Conservation (phyloP, 305 asterid species). For the Rubia tinctorum region DNA sequence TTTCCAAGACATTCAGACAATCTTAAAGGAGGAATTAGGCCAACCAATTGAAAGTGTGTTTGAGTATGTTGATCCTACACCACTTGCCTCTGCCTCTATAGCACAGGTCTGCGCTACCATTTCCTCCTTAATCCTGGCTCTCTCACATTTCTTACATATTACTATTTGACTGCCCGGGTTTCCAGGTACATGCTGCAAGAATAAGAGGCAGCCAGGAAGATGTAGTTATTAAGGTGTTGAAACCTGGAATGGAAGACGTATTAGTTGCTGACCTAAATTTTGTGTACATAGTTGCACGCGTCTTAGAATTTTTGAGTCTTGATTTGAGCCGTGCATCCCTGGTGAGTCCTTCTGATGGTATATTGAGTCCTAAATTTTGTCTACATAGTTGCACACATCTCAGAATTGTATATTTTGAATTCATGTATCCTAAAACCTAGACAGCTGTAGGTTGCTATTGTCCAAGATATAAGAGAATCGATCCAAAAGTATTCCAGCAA, state of each 20-base stretch:
- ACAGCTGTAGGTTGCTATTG: slow-evolving; percentile 73
- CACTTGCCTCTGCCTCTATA: slow-evolving; percentile 94
- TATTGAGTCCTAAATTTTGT: background rate
- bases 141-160: slow-evolving; percentile 4
- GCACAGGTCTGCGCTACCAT: slow-evolving; percentile 65
- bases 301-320: slow-evolving; percentile 94
- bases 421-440: background rate
- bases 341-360: slow-evolving; percentile 39
- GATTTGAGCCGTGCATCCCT: slow-evolving; percentile 93
- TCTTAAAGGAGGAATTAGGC: slow-evolving; percentile 78
- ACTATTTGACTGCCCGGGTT: slow-evolving; percentile 20
- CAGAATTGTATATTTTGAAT: background rate
- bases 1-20: slow-evolving; percentile 67
- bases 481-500: slow-evolving; percentile 86
- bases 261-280: slow-evolving; percentile 96
- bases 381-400: too few relatives aligned
- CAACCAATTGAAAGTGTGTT: slow-evolving; percentile 70
- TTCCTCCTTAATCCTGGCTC: slow-evolving; percentile 5
- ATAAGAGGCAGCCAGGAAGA: slow-evolving; percentile 75
- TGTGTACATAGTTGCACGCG: slow-evolving; percentile 82
- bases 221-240: slow-evolving; percentile 95
- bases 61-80: slow-evolving; percentile 90
- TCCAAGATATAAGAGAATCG: slow-evolving; percentile 91
- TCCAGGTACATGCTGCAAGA: slow-evolving; percentile 95
- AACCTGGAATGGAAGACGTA: slow-evolving; percentile 91